Evolutionary conservation across 805 yeast genomes (phyloP).

Genomic region (Suhomyces sp.): DNA sequence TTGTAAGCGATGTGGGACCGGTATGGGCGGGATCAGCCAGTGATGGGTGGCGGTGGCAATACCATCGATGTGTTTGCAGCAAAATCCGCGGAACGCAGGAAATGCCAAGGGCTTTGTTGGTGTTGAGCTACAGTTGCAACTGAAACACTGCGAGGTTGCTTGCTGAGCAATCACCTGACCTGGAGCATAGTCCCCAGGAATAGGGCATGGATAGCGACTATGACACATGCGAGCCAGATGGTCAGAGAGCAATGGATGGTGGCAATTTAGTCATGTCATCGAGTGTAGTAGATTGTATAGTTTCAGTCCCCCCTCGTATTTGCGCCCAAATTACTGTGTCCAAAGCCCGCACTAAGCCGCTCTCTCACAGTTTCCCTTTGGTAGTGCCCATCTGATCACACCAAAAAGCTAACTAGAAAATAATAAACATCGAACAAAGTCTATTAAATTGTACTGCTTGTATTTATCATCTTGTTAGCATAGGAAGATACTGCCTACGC

Average conservation of each 20-base stretch:
- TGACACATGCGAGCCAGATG: background rate
- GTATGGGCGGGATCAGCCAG: background rate
- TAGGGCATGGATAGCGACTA: background rate
- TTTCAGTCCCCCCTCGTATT: background rate
- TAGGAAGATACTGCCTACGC: background rate
- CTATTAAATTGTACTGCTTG: background rate
- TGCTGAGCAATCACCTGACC: background rate
- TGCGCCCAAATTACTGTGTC: background rate
- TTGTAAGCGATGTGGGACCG: background rate
- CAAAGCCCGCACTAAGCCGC: background rate
- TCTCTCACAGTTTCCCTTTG: background rate
- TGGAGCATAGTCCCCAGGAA: background rate
- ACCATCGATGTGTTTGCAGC: background rate
- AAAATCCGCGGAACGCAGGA: background rate
- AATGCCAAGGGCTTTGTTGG: background rate
- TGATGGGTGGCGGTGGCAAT: background rate
- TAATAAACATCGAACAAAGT: background rate
- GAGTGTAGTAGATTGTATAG: background rate
- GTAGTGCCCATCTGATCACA: constrained; percentile 3
- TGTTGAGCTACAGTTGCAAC: background rate
- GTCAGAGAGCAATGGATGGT: background rate
- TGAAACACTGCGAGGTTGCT: background rate
- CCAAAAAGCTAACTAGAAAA: background rate
- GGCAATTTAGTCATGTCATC: background rate
- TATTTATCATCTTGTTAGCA: background rate